These are phyloP conservation scores for Butyriboletus appendiculatus DNA, from an alignment of 1,284 basidiomycete species.

Conservation along the genomic window DNA sequence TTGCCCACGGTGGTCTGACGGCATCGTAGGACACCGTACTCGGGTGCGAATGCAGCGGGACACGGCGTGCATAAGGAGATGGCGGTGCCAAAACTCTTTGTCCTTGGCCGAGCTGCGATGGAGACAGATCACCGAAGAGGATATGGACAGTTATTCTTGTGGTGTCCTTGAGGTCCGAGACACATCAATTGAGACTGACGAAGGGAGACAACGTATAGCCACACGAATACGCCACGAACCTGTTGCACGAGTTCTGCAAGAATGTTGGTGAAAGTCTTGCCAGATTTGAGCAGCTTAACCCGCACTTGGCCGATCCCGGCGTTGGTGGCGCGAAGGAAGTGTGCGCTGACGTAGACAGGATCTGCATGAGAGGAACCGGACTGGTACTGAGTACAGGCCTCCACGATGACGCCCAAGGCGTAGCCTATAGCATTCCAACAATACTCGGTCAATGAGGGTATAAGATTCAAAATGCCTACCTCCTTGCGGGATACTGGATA, in stretches of 20 bases:
- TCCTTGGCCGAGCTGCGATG: constrained; percentile 23
- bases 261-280: constrained; percentile 54
- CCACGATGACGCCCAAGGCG: constrained; percentile 51
- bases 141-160: constrained; percentile 51
- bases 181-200: constrained; percentile 3
- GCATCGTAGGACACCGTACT: constrained; percentile 32
- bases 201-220: background rate
- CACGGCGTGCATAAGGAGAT: constrained; percentile 54
- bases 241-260: constrained; percentile 56
- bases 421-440: constrained; percentile 45
- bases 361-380: constrained; percentile 47
- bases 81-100: constrained; percentile 45
- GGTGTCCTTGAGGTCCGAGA: constrained; percentile 38
- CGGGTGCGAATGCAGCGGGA: constrained; percentile 56
- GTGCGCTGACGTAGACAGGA: constrained; percentile 58
- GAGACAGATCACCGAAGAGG: constrained; percentile 53
- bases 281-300: constrained; percentile 46
- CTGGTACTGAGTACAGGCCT: constrained; percentile 55
- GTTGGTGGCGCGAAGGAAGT: constrained; percentile 51
- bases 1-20: constrained; percentile 35
- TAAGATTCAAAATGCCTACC: constrained; percentile 35
- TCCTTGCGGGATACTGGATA: constrained; percentile 52
- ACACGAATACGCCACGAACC: constrained; percentile 35
- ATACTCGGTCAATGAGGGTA: background rate
- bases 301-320: constrained; percentile 46